A percentile compares a stretch with the other conserved stretches of the same genome.
Conservation (phyloP, 2,329 filamentous ascomycete species). For the Hymenotorrendiella dingleyae region DNA sequence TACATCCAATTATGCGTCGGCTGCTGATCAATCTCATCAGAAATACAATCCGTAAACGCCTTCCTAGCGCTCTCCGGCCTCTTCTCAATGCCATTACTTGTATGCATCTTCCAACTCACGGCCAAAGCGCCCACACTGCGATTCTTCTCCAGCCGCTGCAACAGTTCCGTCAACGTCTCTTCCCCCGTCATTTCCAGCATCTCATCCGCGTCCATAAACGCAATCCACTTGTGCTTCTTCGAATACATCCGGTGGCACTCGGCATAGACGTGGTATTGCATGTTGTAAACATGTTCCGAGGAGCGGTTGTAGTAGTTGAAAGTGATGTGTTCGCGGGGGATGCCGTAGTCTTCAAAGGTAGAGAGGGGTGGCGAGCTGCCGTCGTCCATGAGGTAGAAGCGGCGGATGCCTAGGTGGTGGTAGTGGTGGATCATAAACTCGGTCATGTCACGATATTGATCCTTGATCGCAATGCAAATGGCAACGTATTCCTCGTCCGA, state of each 20-base stretch:
- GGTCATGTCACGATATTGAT: conserved; percentile 20
- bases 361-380: conserved; percentile 23
- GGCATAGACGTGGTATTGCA: conserved; percentile 21
- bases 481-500: conserved; percentile 20
- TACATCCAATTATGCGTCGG: conserved; percentile 27
- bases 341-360: conserved; percentile 15
- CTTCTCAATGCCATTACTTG: conserved; percentile 23
- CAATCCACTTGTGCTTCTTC: conserved; percentile 29
- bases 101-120: conserved; percentile 31
- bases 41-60: conserved; percentile 29
- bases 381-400: conserved; percentile 28
- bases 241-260: conserved; percentile 21
- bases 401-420: conserved; percentile 22
- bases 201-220: conserved; percentile 31
- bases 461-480: conserved; percentile 22
- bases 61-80: conserved; percentile 23
- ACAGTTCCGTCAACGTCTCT: conserved; percentile 24
- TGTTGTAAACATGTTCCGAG: conserved; percentile 1
- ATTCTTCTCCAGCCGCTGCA: conserved; percentile 24
- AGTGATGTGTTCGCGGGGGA: conserved; percentile 19
- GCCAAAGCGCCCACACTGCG: conserved; percentile 28
- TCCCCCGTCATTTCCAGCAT: conserved; percentile 18
- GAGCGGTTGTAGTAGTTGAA: conserved; percentile 20
- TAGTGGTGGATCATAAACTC: conserved; percentile 27
- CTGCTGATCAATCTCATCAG: conserved; percentile 13